A percentile compares a stretch with the other conserved stretches of the same genome.
phyloP scores from a whole-genome alignment of 352 stramenopile species.

The Pythium grandisporangium region DNA sequence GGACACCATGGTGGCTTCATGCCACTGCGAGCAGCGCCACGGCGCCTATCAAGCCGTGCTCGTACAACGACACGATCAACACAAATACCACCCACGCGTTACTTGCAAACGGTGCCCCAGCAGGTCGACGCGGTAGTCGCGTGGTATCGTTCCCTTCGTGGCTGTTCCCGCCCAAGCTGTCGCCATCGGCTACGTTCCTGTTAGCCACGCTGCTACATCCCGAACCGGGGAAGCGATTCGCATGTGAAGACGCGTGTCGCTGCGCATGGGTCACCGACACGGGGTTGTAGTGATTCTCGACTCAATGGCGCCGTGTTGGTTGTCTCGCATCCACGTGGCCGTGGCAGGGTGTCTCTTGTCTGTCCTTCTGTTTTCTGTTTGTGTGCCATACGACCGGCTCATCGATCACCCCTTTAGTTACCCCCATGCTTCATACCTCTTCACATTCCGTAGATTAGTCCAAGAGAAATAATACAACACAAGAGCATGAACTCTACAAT shows the following conservation, averaged over 20 bases:
- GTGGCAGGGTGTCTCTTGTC: too few species aligned
- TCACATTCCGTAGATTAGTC: too few species aligned
- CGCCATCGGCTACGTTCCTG: slow-evolving; percentile 47
- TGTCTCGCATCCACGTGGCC: too few species aligned
- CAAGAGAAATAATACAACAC: too few species aligned
- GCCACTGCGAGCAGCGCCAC: neutral
- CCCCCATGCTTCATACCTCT: too few species aligned
- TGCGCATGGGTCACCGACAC: slow-evolving; percentile 52
- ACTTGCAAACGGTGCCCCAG: slow-evolving; percentile 13
- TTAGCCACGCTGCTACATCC: slow-evolving; percentile 78
- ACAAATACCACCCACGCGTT: neutral
- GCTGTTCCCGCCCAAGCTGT: slow-evolving; percentile 78
- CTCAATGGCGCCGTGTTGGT: too few species aligned
- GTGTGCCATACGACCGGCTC: too few species aligned
- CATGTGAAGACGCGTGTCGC: slow-evolving; percentile 78
- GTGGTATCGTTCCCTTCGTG: slow-evolving; percentile 67
- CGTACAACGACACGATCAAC: neutral
- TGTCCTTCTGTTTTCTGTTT: too few species aligned
- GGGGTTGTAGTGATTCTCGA: too few species aligned
- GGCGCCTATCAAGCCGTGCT: neutral
- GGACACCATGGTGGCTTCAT: neutral
- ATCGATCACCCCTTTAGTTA: too few species aligned
- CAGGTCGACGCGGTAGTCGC: slow-evolving; percentile 21
- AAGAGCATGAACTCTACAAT: too few species aligned
- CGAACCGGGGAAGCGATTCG: slow-evolving; percentile 67